These are phyloP conservation scores for Aureobasidium sp. DNA, from an alignment of 2,329 filamentous ascomycete species.

Conservation along the genomic window DNA sequence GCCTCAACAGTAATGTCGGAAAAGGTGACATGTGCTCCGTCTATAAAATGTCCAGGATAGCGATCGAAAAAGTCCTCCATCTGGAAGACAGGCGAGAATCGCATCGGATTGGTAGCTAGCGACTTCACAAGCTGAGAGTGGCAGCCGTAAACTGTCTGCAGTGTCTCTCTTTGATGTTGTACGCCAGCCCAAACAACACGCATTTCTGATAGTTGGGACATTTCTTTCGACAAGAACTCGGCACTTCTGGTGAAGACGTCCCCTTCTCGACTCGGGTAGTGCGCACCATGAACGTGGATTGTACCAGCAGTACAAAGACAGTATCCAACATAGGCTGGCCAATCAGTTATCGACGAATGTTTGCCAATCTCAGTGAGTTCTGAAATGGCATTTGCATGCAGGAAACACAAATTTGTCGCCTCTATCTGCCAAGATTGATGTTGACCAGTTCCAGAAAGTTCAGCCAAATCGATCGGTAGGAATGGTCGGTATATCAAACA, in stretches of 20 bases:
- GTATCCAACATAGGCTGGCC: conserved; percentile 81
- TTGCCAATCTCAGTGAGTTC: conserved; percentile 75
- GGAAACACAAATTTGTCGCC: conserved; percentile 77
- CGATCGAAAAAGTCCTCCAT: conserved; percentile 83
- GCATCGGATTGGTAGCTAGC: conserved; percentile 59
- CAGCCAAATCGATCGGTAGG: conserved; percentile 73
- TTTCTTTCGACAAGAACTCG: conserved; percentile 68
- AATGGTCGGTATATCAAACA: conserved; percentile 84
- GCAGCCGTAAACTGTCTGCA: conserved; percentile 71
- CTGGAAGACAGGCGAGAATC: conserved; percentile 73
- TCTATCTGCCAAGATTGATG: conserved; percentile 92
- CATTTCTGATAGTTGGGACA: conserved; percentile 71
- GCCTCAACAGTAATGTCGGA: conserved; percentile 59
- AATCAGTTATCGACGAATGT: conserved; percentile 67
- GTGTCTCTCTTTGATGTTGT: conserved; percentile 70
- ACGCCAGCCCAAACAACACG: conserved; percentile 69
- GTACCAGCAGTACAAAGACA: conserved; percentile 82
- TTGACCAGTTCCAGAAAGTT: conserved; percentile 71
- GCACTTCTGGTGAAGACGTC: conserved; percentile 57
- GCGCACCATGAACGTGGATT: conserved; percentile 78
- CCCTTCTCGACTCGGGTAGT: conserved; percentile 62
- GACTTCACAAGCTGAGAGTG: conserved; percentile 74
- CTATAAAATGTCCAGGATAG: conserved; percentile 65
- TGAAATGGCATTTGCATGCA: conserved; percentile 81
- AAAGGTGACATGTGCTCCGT: conserved; percentile 67